These are phyloP conservation scores for Termitomyces sp. DNA, from an alignment of 768 basidiomycete genomes.

Conservation along the genomic window DNA sequence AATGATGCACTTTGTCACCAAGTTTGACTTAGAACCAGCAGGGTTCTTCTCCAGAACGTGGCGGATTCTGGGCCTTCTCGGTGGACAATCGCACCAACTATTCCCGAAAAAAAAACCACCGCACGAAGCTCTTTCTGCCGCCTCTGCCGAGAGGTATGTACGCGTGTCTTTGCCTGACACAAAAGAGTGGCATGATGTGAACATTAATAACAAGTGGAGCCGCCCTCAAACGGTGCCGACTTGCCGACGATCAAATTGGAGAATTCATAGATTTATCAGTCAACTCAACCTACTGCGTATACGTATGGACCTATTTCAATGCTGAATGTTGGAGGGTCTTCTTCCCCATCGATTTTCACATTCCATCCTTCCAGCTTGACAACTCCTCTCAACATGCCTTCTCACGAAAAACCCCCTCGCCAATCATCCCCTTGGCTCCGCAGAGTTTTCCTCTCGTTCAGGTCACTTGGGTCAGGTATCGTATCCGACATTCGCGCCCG, in stretches of 20 bases:
- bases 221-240: background rate
- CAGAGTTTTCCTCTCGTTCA: conserved; percentile 20
- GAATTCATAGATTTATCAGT: background rate
- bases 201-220: too few species aligned
- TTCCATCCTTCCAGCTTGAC: background rate
- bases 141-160: too few species aligned
- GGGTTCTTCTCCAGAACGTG: too few species aligned
- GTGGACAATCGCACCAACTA: background rate
- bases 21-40: too few species aligned
- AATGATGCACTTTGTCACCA: background rate
- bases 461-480: conserved; percentile 55
- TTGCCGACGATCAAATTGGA: background rate
- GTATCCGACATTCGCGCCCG: conserved; percentile 63
- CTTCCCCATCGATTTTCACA: background rate
- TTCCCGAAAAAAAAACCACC: too few species aligned
- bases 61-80: background rate
- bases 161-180: too few species aligned
- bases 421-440: background rate
- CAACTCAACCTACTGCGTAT: background rate
- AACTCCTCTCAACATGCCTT: background rate
- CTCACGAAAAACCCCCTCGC: background rate
- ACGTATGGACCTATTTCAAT: background rate
- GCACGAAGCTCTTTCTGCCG: too few species aligned
- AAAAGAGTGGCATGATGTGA: background rate
- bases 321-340: background rate